phyloP scores from a whole-genome alignment of 2,329 filamentous ascomycete species.

The Pseudogymnoascus sp. region DNA sequence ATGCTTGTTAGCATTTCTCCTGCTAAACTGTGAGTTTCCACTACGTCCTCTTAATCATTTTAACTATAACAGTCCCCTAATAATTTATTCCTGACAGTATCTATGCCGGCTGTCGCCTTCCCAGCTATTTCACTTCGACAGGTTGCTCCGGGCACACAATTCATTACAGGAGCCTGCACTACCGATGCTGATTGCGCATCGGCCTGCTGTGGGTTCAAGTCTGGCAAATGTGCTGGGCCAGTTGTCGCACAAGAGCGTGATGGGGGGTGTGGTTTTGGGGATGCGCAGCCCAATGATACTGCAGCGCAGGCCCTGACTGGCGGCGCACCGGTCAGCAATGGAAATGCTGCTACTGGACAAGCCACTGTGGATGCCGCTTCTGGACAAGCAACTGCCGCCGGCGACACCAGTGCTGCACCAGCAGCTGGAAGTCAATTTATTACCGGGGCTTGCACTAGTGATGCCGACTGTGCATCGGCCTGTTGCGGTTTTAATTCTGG shows the following conservation, averaged over 20 bases:
- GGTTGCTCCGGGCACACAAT: slow-evolving; percentile 15
- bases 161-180: slow-evolving; percentile 27
- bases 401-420: slow-evolving; percentile 25
- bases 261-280: slow-evolving; percentile 29
- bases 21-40: not conserved
- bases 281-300: slow-evolving; percentile 14
- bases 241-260: slow-evolving; percentile 29
- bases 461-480: slow-evolving; percentile 15
- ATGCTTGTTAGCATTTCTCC: slow-evolving; percentile 3
- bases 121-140: slow-evolving; percentile 8
- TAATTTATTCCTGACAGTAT: not conserved
- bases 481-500: slow-evolving; percentile 21
- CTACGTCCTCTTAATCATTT: not conserved
- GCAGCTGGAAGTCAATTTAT: slow-evolving; percentile 13
- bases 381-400: slow-evolving; percentile 26
- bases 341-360: not conserved
- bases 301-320: slow-evolving; percentile 14
- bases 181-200: slow-evolving; percentile 16
- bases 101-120: not conserved
- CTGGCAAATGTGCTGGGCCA: slow-evolving; percentile 29
- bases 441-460: slow-evolving; percentile 11
- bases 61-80: not conserved
- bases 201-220: slow-evolving; percentile 18
- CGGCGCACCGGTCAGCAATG: not conserved
- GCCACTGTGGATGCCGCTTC: slow-evolving; percentile 23